Conservation (phyloP, 164 flowering plant genomes). For the Liriodendron chinense region DNA sequence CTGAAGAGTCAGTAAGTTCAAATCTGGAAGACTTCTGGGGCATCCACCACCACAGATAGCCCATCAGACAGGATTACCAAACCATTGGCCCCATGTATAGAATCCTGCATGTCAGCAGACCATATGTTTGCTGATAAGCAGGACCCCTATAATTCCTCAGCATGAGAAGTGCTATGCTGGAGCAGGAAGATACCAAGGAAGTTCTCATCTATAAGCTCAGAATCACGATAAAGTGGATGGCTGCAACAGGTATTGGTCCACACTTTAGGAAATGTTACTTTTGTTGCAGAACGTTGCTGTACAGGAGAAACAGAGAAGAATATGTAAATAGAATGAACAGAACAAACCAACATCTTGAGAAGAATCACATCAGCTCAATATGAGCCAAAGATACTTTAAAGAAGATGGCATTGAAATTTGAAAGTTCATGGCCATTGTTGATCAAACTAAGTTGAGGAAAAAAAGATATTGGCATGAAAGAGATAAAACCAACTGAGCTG, state of each 20-base stretch:
- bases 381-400: too few species aligned
- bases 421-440: background rate
- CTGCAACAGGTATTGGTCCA: conserved; percentile 99
- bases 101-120: background rate
- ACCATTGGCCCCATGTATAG: background rate
- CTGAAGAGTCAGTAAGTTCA: background rate
- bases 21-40: background rate
- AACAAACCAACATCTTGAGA: background rate
- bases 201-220: conserved; percentile 83
- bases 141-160: background rate
- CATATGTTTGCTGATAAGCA: background rate
- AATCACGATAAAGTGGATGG: conserved; percentile 90
- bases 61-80: background rate
- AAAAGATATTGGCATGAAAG: too few species aligned
- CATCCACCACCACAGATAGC: background rate
- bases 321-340: background rate
- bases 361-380: background rate
- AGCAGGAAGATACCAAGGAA: conserved; percentile 53
- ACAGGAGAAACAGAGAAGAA: conserved; percentile 10
- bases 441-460: background rate
- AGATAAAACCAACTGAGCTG: too few species aligned
- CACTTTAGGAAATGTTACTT: conserved; percentile 93
- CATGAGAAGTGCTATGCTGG: background rate
- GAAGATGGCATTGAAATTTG: background rate
- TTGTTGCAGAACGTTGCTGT: conserved; percentile 98